These are phyloP conservation scores for Penicillium manginii DNA, from an alignment of 495 filamentous ascomycete species.

Conservation along the genomic window DNA sequence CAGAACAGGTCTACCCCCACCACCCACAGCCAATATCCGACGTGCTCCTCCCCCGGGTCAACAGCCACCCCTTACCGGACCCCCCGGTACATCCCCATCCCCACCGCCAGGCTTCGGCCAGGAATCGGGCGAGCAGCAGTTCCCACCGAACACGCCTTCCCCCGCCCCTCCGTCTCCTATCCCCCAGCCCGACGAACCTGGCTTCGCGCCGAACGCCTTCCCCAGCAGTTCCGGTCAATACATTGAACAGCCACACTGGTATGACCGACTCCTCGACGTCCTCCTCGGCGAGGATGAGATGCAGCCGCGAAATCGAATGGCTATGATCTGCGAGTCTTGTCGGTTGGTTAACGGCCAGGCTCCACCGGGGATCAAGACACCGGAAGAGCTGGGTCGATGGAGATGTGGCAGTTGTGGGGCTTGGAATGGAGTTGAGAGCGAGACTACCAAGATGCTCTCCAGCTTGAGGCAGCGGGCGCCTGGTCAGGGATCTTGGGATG, in stretches of 20 bases:
- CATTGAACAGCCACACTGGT: constrained; percentile 71
- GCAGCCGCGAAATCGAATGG: constrained; percentile 85
- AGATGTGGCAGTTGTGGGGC: constrained; percentile 81
- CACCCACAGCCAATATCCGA: constrained; percentile 85
- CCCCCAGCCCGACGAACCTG: constrained; percentile 39
- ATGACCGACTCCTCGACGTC: constrained; percentile 89
- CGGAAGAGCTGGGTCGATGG: constrained; percentile 87
- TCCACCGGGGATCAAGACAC: constrained; percentile 77
- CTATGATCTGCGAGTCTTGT: constrained; percentile 81
- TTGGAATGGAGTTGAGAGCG: constrained; percentile 82
- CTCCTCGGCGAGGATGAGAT: constrained; percentile 96
- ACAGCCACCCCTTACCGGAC: constrained; percentile 18
- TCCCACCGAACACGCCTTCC: constrained; percentile 19
- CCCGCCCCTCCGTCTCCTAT: constrained; percentile 15
- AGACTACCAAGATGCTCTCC: constrained; percentile 63
- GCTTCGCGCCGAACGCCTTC: constrained; percentile 67
- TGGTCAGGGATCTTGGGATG: constrained; percentile 26
- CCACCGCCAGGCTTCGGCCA: constrained; percentile 30
- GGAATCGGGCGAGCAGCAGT: constrained; percentile 14
- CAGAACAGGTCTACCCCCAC: constrained; percentile 68
- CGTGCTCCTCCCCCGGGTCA: constrained; percentile 30
- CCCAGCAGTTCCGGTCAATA: constrained; percentile 49
- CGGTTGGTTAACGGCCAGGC: constrained; percentile 95
- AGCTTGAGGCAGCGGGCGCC: constrained; percentile 34
- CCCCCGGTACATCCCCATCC: constrained; percentile 13